These are phyloP conservation scores for Simplicillium sp. DNA, from an alignment of 2,329 filamentous ascomycete genomes.

Conservation along the genomic window DNA sequence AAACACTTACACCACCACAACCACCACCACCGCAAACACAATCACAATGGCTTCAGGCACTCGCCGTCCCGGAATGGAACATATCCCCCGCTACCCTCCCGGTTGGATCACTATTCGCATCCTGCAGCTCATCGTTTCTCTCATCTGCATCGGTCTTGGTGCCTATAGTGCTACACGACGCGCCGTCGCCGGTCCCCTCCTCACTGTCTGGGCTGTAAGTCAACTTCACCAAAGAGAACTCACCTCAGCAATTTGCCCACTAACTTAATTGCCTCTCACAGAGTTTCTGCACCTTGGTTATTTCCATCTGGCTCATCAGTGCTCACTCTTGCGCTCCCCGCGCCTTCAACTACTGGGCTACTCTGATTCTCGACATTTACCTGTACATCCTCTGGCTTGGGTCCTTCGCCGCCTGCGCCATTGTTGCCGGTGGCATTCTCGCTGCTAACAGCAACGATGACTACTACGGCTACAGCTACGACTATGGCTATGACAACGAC, in stretches of 20 bases:
- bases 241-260: background rate
- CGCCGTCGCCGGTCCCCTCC: conserved; percentile 23
- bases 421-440: conserved; percentile 18
- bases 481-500: conserved; percentile 11
- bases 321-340: conserved; percentile 28
- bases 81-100: conserved; percentile 34
- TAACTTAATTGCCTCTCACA: conserved; percentile 10
- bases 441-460: conserved; percentile 2
- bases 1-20: no score
- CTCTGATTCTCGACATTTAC: conserved; percentile 39
- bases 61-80: conserved; percentile 29
- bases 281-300: conserved; percentile 33
- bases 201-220: conserved; percentile 31
- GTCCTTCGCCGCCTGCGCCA: conserved; percentile 30
- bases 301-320: conserved; percentile 35
- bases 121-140: conserved; percentile 32
- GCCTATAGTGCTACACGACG: conserved; percentile 21
- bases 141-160: conserved; percentile 36
- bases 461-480: conserved; percentile 14
- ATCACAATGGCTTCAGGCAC: conserved; percentile 5
- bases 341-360: conserved; percentile 44
- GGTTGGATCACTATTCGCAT: conserved; percentile 34
- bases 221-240: background rate
- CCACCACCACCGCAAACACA: no score
- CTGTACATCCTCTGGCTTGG: conserved; percentile 43